phyloP scores from a whole-genome alignment of 768 basidiomycete species.

The Leccinum obscurum region DNA sequence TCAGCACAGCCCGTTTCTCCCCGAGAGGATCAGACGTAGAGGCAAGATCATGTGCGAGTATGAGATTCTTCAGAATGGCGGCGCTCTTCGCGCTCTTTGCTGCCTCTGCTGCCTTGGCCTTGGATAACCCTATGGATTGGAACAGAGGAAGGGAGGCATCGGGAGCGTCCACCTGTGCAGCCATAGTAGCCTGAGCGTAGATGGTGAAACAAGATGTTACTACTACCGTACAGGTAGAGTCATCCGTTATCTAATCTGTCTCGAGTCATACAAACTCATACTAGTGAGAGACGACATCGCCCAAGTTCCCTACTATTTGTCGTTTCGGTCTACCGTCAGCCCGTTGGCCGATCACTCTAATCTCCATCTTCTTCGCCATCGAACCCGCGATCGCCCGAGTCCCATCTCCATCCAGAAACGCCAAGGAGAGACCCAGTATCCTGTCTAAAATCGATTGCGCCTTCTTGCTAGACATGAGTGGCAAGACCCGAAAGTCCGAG shows the following conservation, averaged over 20 bases:
- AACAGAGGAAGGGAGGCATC: slow-evolving; percentile 46
- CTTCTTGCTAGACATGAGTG: slow-evolving; percentile 17
- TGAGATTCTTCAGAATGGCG: slow-evolving; percentile 63
- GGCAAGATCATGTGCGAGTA: slow-evolving; percentile 53
- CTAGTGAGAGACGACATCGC: slow-evolving; percentile 28
- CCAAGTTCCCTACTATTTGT: slow-evolving; percentile 21
- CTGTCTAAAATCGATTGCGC: slow-evolving; percentile 25
- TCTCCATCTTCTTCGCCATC: slow-evolving; percentile 23
- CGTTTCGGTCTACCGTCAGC: slow-evolving; percentile 27
- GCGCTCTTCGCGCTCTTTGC: slow-evolving; percentile 81
- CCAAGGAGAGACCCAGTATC: slow-evolving; percentile 21
- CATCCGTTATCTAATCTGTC: slow-evolving; percentile 28
- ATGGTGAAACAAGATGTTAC: not conserved
- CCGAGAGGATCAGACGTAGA: slow-evolving; percentile 46
- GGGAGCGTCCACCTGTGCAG: slow-evolving; percentile 12
- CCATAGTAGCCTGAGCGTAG: slow-evolving; percentile 15
- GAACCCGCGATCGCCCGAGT: not conserved
- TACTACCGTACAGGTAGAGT: not conserved
- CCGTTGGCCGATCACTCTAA: slow-evolving; percentile 20
- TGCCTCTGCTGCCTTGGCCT: slow-evolving; percentile 79
- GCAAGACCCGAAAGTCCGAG: slow-evolving; percentile 32
- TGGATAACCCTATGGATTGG: slow-evolving; percentile 73
- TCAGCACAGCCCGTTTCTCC: slow-evolving; percentile 74
- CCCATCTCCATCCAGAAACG: slow-evolving; percentile 23
- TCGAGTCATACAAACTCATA: not conserved